Evolutionary conservation across 2,329 filamentous ascomycete genomes (phyloP), one percentile per base, ranked within the genome.

Genomic region (Chalara sp.): DNA sequence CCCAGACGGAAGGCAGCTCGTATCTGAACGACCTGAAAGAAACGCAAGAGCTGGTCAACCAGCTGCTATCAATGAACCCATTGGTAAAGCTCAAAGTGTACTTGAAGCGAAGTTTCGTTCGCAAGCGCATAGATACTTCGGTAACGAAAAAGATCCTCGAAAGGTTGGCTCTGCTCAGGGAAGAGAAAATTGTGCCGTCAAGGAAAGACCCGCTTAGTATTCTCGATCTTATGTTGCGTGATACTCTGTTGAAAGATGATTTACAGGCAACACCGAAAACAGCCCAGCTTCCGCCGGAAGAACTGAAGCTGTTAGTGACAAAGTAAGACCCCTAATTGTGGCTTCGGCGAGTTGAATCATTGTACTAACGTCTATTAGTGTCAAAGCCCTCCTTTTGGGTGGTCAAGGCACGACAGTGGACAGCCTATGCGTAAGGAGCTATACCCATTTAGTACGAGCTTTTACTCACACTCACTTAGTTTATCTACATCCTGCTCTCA

Each of bases 341-440:
- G 3, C 2, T 21, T 21, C 21, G 3, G 3, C 21, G 21, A 21
- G 21, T 21, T 21, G 11, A 21, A 43, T n/a, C 11, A 21, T 21
- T 43, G 8, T 29, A 43, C 21, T 43, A 43, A 43, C 41, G 8
- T 8, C 28, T 12, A 29, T 21, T 51, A 53, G 32, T 49, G 29
- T 29, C 32, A 46, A 6, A 50, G 11, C 29, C 53, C 54, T 61
- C 31, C 47, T 61, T 5, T 58, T 59, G 13, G 56, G 52, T 4
- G 59, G 60, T 1, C 58, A 62, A 35, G 60, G 58, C 33, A 58
- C 58, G 21, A 61, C 54, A 2, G 51, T 52, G 21, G 52, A 51
- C 10, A 55, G 53, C 6, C 47, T 61, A 8, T 35, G 32, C 6
- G 58, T 56, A 37, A 51, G 33, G n/a, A 30, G 32, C 13, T 52